Conservation (phyloP, 176 grass and related monocot genomes). For the Echinochloa phyllopogon region DNA sequence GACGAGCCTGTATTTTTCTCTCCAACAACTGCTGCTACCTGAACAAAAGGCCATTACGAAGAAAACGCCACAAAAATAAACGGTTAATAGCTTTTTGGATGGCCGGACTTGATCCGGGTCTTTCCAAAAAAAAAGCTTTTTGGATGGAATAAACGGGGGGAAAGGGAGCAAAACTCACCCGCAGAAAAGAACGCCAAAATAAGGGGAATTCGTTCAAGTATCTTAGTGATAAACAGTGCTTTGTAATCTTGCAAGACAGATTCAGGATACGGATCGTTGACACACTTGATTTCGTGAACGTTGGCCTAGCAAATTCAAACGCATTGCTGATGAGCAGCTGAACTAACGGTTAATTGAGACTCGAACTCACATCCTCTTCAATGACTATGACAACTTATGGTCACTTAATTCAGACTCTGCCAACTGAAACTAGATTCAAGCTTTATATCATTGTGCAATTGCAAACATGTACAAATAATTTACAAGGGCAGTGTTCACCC, state of each 20-base stretch:
- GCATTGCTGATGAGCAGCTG: not conserved
- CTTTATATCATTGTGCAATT: slow-evolving; percentile 23
- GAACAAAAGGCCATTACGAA: not conserved
- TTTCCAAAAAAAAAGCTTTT: too few relatives aligned
- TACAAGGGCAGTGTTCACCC: slow-evolving; percentile 27
- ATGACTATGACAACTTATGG: not conserved
- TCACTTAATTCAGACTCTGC: not conserved
- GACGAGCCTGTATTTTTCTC: not conserved
- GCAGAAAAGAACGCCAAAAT: too few relatives aligned
- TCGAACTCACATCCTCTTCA: not conserved
- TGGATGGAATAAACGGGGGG: not conserved
- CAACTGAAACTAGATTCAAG: not conserved
- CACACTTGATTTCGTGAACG: not conserved
- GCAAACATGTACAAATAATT: slow-evolving; percentile 41
- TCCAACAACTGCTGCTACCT: not conserved
- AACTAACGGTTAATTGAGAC: not conserved
- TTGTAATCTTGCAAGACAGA: not conserved
- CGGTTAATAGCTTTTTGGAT: not conserved
- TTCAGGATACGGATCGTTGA: not conserved
- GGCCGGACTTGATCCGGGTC: too few relatives aligned
- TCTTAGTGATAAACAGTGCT: not conserved
- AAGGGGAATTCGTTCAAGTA: not conserved
- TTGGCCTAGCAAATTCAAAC: slow-evolving; percentile 1
- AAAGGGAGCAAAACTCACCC: not conserved
- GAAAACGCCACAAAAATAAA: too few relatives aligned